Conservation (phyloP, 306 rosid genomes). For the Pachyrhizus erosus region DNA sequence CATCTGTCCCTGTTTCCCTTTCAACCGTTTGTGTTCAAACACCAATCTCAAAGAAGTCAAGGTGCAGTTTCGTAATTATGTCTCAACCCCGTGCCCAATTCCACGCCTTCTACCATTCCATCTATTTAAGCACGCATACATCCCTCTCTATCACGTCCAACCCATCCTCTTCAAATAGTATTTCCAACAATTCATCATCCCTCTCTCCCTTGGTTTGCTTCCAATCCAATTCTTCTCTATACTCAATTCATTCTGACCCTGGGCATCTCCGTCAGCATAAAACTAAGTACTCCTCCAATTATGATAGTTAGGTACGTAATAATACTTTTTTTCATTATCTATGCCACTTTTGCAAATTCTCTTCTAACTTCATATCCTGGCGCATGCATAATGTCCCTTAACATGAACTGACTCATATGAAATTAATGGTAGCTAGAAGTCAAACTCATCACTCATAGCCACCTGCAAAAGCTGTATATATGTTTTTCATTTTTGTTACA, state of each 20-base stretch:
- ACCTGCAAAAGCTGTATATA: conserved; percentile 41
- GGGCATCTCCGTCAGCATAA: conserved; percentile 18
- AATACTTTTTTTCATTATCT: conserved; percentile 41
- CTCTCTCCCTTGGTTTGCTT: conserved; percentile 31
- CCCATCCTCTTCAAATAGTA: conserved; percentile 45
- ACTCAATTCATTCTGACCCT: conserved; percentile 39
- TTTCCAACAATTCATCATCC: conserved; percentile 33
- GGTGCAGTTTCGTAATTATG: conserved; percentile 71
- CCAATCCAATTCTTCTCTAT: conserved; percentile 39
- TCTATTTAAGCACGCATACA: conserved; percentile 65
- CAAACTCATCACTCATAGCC: conserved; percentile 38
- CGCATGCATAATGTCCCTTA: conserved; percentile 49
- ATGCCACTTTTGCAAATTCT: conserved; percentile 7
- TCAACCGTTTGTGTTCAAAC: conserved; percentile 71
- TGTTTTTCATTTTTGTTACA: conserved; percentile 30
- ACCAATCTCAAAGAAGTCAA: conserved; percentile 56
- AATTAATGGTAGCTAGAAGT: conserved; percentile 37
- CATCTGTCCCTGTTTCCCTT: conserved; percentile 77
- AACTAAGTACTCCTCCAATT: conserved; percentile 39
- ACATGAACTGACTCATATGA: conserved; percentile 24
- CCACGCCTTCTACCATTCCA: not conserved
- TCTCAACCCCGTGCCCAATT: conserved; percentile 44
- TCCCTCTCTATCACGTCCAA: conserved; percentile 52
- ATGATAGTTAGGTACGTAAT: conserved; percentile 58
- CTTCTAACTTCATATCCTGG: conserved; percentile 2